Base-by-base conservation (phyloP, 768 basidiomycete species). In the Mycena capillaripes region DNA sequence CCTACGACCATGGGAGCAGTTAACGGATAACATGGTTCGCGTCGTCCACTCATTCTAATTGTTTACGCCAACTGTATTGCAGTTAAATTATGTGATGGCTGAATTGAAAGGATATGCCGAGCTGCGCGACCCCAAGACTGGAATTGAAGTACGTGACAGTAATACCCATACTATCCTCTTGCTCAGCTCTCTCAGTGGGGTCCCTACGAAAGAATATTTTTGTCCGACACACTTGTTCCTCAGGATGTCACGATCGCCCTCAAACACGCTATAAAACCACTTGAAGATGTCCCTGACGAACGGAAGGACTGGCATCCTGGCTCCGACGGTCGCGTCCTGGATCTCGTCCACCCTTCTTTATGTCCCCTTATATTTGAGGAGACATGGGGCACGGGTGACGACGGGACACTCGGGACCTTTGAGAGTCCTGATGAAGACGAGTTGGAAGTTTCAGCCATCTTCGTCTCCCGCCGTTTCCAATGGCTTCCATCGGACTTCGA, bases 221-320 rank as follows among this genome's bases (percentile, higher is more conserved):
- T 76, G 9, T 78, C 78, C 11, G 79, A 79, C 72, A 25, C 53
- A 6, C 73, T 81, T 14, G 64, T 81, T 36, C 66, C 79, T 5
- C 27, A 55, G 8, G 48, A 61, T 6, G 64, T 79, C 32, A 59
- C 53, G 8, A 30, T 27, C 0, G 14, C 56, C 12, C 71, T 80
- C 21, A 59, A 68, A 11, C 71, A 66, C 14, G 72, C 56, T 8
- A 72, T 78, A 5, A 42, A 46, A 9, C 19, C 38, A 1, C 74
- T 81, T 17, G 77, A 81, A 46, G 53, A 79, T 42, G 72, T 81
- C 4, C 76, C 79, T 1, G 78, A 77, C 14, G 72, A 65, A 0
- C 21, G 74, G 46, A 77, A 77, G 34, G 81, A 82, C 72, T 82
- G 82, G 81, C 81, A 82, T 67, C 81, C 81, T 19, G 75, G 77